Conservation (phyloP, 2,329 filamentous ascomycete genomes). For the Huntiella decipiens region DNA sequence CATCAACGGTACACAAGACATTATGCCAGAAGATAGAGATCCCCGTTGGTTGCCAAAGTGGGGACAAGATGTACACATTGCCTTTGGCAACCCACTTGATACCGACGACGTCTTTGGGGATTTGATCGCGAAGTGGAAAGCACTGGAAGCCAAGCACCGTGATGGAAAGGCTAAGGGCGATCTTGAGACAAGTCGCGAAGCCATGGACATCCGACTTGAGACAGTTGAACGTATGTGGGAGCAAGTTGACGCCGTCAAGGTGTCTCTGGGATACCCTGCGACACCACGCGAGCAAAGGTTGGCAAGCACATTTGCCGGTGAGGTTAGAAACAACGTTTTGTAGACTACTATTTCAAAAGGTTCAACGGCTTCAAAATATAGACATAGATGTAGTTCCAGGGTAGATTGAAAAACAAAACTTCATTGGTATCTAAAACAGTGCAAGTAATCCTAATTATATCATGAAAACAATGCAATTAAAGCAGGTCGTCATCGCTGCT, state of each 20-base stretch:
- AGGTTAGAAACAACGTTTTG: constrained; percentile 15
- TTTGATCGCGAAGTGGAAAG: constrained; percentile 54
- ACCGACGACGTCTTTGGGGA: constrained; percentile 59
- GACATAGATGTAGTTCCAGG: no score
- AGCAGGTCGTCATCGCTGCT: constrained; percentile 11
- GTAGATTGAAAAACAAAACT: background rate
- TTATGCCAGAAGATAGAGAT: constrained; percentile 78
- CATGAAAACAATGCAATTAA: background rate
- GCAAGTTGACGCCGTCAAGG: constrained; percentile 62
- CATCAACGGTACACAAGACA: constrained; percentile 69
- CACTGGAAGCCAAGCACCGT: constrained; percentile 13
- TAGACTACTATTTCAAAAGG: background rate
- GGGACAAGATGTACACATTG: constrained; percentile 50
- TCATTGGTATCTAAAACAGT: background rate
- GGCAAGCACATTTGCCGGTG: constrained; percentile 59
- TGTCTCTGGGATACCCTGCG: constrained; percentile 53
- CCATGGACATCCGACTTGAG: constrained; percentile 50
- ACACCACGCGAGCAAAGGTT: constrained; percentile 60
- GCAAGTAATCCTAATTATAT: background rate
- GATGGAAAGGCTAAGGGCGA: constrained; percentile 28
- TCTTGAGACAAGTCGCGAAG: constrained; percentile 54
- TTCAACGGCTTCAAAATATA: no score
- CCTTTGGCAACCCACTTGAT: constrained; percentile 64
- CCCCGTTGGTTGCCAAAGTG: constrained; percentile 65
- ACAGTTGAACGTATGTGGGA: constrained; percentile 60